phyloP scores from a whole-genome alignment of 345 rosid genomes.

The Heritiera littoralis region DNA sequence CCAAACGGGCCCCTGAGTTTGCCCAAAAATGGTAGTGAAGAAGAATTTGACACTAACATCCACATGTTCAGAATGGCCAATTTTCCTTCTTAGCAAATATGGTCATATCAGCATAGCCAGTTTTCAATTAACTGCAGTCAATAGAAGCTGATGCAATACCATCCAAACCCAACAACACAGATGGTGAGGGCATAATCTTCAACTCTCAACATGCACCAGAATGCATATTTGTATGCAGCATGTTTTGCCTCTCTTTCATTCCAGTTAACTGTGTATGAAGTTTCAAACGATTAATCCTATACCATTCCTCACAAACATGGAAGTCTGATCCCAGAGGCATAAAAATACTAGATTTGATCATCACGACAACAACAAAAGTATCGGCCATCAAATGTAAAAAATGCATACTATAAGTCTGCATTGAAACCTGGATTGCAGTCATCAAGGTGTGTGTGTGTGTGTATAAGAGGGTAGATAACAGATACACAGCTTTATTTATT shows the following conservation, averaged over 20 bases:
- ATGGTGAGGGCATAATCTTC: too few relatives aligned
- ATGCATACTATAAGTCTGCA: not conserved
- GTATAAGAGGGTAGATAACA: not conserved
- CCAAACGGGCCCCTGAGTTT: too few relatives aligned
- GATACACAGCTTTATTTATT: not conserved
- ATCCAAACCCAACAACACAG: too few relatives aligned
- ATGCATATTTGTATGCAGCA: not conserved
- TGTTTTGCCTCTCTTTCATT: not conserved
- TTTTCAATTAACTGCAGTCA: too few relatives aligned
- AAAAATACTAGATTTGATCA: not conserved
- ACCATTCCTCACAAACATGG: not conserved
- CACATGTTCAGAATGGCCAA: too few relatives aligned
- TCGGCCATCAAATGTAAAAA: not conserved
- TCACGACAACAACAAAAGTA: not conserved
- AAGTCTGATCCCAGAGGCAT: not conserved
- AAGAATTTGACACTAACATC: too few relatives aligned
- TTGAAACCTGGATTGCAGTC: not conserved
- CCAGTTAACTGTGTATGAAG: not conserved
- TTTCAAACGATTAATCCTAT: too few relatives aligned
- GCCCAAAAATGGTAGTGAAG: too few relatives aligned
- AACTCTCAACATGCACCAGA: too few relatives aligned
- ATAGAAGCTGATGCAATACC: too few relatives aligned
- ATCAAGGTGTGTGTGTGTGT: not conserved
- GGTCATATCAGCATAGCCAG: too few relatives aligned
- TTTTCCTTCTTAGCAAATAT: too few relatives aligned